A percentile compares a stretch with the other conserved stretches of the same genome.
phyloP scores from a whole-genome alignment of 2,329 filamentous ascomycete species.

The Eurotiales sp. region DNA sequence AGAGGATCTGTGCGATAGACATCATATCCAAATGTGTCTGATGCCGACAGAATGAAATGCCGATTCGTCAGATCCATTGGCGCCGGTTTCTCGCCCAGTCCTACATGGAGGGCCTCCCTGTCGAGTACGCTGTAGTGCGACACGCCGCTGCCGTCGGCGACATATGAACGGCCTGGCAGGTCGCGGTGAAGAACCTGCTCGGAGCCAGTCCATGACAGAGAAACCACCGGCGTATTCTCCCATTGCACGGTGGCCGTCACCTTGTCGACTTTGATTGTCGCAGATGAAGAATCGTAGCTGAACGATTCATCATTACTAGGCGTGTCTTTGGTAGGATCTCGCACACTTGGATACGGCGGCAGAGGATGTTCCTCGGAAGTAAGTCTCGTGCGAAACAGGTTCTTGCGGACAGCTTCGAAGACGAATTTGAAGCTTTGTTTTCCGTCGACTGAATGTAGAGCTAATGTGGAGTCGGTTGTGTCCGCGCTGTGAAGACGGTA shows the following conservation, averaged over 20 bases:
- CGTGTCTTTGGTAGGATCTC: conserved; percentile 41
- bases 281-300: conserved; percentile 24
- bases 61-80: conserved; percentile 69
- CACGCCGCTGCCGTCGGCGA: conserved; percentile 57
- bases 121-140: conserved; percentile 64
- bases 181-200: conserved; percentile 58
- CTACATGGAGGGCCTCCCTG: conserved; percentile 61
- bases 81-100: conserved; percentile 68
- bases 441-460: conserved; percentile 41
- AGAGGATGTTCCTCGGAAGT: conserved; percentile 58
- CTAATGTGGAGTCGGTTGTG: conserved; percentile 26
- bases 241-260: conserved; percentile 58
- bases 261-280: conserved; percentile 47
- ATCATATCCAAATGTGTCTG: conserved; percentile 71
- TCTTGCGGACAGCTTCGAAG: conserved; percentile 60
- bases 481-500: conserved; percentile 30
- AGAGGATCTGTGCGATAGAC: conserved; percentile 66
- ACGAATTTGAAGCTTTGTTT: conserved; percentile 53
- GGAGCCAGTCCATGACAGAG: conserved; percentile 50
- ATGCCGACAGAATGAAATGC: conserved; percentile 63
- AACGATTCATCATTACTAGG: conserved; percentile 26
- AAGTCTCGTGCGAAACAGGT: conserved; percentile 67
- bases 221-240: conserved; percentile 55
- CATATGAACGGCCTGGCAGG: conserved; percentile 63
- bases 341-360: conserved; percentile 61